These are phyloP conservation scores for Exophiala lecanii-corni DNA, from an alignment of 2,329 filamentous ascomycete genomes.

Conservation along the genomic window DNA sequence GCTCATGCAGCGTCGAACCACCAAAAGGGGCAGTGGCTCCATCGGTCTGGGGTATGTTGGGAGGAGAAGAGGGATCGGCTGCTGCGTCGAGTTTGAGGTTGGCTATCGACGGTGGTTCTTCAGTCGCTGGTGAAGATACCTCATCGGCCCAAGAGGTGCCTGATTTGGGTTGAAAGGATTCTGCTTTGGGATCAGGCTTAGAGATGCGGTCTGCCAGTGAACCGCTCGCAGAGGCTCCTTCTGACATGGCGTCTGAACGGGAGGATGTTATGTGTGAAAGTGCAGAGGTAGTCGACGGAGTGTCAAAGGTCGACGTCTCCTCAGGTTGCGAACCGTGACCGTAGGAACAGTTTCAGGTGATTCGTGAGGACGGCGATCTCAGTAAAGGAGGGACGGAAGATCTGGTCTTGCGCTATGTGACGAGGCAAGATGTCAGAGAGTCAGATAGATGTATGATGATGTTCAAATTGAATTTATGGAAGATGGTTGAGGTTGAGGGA, in stretches of 20 bases:
- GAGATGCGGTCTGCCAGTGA: constrained; percentile 48
- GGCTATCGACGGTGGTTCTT: constrained; percentile 19
- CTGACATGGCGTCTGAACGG: constrained; percentile 36
- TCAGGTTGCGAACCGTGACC: no score
- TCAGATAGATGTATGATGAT: no score
- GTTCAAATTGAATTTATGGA: no score
- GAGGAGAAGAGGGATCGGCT: constrained; percentile 1
- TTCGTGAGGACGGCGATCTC: no score
- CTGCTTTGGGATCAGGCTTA: constrained; percentile 27
- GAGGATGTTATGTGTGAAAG: constrained; percentile 9
- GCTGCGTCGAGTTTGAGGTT: constrained; percentile 5
- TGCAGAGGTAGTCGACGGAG: neutral
- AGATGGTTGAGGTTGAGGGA: no score
- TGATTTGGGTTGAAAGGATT: constrained; percentile 23
- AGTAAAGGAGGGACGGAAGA: no score
- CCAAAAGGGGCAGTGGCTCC: constrained; percentile 35
- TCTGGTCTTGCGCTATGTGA: no score
- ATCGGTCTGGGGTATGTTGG: constrained; percentile 33
- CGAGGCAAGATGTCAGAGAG: no score
- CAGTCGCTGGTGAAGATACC: constrained; percentile 29
- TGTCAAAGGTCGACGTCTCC: neutral
- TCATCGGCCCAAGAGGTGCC: constrained; percentile 40
- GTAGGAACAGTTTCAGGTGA: no score
- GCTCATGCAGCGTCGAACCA: constrained; percentile 60
- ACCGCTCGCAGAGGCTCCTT: constrained; percentile 31